Evolutionary conservation across 2,329 filamentous ascomycete genomes (phyloP).

Genomic region (Paramyrothecium roridum): DNA sequence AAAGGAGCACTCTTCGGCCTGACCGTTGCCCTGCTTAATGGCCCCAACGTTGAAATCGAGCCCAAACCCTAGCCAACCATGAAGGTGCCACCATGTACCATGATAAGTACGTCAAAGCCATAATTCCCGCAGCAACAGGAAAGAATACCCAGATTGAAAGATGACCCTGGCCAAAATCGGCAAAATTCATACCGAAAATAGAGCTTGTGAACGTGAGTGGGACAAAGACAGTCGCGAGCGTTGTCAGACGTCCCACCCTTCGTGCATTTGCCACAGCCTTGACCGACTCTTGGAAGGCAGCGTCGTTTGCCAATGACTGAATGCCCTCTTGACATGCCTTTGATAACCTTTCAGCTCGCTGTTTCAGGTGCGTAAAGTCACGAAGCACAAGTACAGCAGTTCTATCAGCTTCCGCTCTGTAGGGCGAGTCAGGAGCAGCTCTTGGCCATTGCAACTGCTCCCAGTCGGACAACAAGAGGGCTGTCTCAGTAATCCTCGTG

Average conservation of each 20-base stretch:
- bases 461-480: not conserved
- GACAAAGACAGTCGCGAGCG: not conserved
- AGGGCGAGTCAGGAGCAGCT: not conserved
- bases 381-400: not conserved
- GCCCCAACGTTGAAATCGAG: not conserved
- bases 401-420: not conserved
- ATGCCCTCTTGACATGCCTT: not conserved
- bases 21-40: not conserved
- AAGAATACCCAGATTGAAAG: no score
- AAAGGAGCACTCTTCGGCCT: not conserved
- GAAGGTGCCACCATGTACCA: not conserved
- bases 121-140: not conserved
- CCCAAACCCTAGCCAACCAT: not conserved
- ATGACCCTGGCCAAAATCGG: no score
- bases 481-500: not conserved
- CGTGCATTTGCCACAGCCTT: not conserved
- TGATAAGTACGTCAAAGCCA: not conserved
- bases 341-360: not conserved
- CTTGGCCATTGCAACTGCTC: not conserved
- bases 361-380: not conserved
- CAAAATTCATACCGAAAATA: no score
- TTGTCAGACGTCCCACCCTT: not conserved
- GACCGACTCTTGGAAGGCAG: not conserved
- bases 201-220: conserved; percentile 1
- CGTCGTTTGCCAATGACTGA: not conserved